Percentiles rank a stretch among this genome's conserved stretches.
Evolutionary conservation across 75 land plant species (phyloP).

Genomic region (Gnetum montanum): DNA sequence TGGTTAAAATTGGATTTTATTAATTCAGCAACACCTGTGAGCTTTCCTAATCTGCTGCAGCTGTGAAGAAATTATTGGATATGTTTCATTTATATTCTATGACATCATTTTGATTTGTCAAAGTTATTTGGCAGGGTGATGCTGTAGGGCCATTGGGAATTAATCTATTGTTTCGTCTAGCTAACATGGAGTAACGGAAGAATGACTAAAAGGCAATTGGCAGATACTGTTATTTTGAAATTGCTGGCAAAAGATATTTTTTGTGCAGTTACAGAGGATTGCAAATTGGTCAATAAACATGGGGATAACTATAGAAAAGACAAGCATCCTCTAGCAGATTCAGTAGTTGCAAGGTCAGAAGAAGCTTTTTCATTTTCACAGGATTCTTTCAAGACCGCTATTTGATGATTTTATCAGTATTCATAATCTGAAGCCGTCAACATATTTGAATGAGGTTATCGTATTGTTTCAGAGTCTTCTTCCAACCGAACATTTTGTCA

Average conservation of each 20-base stretch:
- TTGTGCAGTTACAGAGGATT: not conserved
- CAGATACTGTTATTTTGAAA: not conserved
- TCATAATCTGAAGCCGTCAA: not conserved
- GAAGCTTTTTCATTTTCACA: not conserved
- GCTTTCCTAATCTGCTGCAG: no score
- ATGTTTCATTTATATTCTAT: no score
- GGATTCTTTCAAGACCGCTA: not conserved
- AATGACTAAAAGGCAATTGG: not conserved
- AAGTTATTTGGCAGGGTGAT: slow-evolving; percentile 10
- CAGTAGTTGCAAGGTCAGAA: not conserved
- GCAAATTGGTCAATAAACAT: not conserved
- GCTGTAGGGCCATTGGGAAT: slow-evolving; percentile 6
- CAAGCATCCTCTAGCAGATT: not conserved
- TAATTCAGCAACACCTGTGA: slow-evolving; percentile 4
- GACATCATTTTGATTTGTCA: no score
- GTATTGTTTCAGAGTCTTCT: slow-evolving; percentile 4
- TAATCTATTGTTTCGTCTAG: slow-evolving; percentile 1
- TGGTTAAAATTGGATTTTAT: slow-evolving; percentile 5
- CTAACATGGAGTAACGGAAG: not conserved
- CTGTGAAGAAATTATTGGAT: no score
- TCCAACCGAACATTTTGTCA: not conserved
- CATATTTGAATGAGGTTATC: not conserved
- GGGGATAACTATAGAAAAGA: not conserved
- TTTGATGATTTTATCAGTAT: not conserved
- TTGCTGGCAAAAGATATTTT: slow-evolving; percentile 3